Conservation (phyloP, 495 filamentous ascomycete genomes). For the Daldinia decipiens region DNA sequence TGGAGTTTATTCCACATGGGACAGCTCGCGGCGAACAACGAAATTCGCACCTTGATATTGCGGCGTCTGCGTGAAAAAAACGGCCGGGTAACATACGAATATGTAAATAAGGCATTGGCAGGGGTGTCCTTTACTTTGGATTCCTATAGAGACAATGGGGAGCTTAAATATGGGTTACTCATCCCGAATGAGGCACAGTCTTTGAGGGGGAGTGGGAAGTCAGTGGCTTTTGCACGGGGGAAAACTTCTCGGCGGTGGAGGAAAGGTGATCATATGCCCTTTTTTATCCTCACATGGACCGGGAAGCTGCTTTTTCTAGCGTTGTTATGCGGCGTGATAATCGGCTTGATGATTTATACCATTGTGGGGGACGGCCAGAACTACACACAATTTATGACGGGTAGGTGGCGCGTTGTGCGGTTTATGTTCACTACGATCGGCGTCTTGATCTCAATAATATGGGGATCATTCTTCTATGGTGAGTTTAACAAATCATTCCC, state of each 20-base stretch:
- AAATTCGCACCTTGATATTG: slow-evolving; percentile 36
- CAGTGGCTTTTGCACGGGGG: slow-evolving; percentile 21
- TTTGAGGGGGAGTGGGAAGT: slow-evolving; percentile 26
- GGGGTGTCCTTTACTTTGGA: slow-evolving; percentile 24
- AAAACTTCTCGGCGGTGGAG: slow-evolving; percentile 7
- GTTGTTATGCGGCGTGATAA: slow-evolving; percentile 35
- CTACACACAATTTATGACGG: slow-evolving; percentile 43
- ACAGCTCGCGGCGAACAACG: slow-evolving; percentile 38
- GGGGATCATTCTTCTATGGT: slow-evolving; percentile 51
- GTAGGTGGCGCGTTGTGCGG: slow-evolving; percentile 47
- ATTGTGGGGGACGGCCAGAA: slow-evolving; percentile 38
- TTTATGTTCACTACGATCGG: slow-evolving; percentile 48
- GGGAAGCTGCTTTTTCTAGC: slow-evolving; percentile 42
- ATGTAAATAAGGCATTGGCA: slow-evolving; percentile 17
- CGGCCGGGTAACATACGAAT: slow-evolving; percentile 28
- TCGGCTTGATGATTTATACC: slow-evolving; percentile 44
- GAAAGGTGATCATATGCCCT: slow-evolving; percentile 33
- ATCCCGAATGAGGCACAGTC: slow-evolving; percentile 30
- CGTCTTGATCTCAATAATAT: slow-evolving; percentile 46
- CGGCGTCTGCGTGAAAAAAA: slow-evolving; percentile 32
- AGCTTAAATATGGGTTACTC: slow-evolving; percentile 29
- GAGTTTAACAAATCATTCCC: slow-evolving; percentile 8
- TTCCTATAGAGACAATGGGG: slow-evolving; percentile 35
- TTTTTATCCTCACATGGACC: slow-evolving; percentile 45
- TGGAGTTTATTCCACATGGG: slow-evolving; percentile 47